Percentiles rank a stretch among this genome's conserved stretches.
Evolutionary conservation across 306 rosid species (phyloP).

Genomic region (Mucuna pruriens): DNA sequence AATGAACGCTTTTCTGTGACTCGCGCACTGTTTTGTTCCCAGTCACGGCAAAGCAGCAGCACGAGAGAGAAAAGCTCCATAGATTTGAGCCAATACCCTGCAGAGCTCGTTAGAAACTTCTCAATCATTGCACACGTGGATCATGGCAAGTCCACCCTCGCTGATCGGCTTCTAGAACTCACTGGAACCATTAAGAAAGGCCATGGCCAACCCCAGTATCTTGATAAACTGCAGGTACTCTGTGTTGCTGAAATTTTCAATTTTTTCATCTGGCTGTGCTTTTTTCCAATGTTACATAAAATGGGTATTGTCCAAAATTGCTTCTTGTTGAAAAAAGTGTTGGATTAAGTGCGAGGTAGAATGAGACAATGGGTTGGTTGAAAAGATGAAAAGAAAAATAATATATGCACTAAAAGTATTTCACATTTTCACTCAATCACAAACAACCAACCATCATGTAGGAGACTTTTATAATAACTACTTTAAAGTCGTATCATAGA

Average conservation of each 20-base stretch:
- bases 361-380: not conserved
- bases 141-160: conserved; percentile 82
- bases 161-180: conserved; percentile 89
- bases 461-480: too few relatives aligned
- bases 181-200: conserved; percentile 94
- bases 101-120: conserved; percentile 56
- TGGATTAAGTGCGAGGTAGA: not conserved
- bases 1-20: conserved; percentile 2
- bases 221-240: conserved; percentile 85
- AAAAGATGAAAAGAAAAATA: not conserved
- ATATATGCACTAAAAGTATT: not conserved
- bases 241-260: not conserved
- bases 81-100: conserved; percentile 76
- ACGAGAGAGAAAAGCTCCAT: conserved; percentile 47
- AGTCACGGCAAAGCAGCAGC: conserved; percentile 45
- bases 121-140: conserved; percentile 10
- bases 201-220: conserved; percentile 95
- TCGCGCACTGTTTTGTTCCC: conserved; percentile 57
- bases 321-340: too few relatives aligned
- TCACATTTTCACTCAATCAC: not conserved
- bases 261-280: not conserved
- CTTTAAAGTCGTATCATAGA: too few relatives aligned
- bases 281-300: not conserved
- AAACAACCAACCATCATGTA: not conserved
- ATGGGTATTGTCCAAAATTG: conserved; percentile 15